phyloP scores from a whole-genome alignment of 257 asterid species.

The Nicotiana tabacum region DNA sequence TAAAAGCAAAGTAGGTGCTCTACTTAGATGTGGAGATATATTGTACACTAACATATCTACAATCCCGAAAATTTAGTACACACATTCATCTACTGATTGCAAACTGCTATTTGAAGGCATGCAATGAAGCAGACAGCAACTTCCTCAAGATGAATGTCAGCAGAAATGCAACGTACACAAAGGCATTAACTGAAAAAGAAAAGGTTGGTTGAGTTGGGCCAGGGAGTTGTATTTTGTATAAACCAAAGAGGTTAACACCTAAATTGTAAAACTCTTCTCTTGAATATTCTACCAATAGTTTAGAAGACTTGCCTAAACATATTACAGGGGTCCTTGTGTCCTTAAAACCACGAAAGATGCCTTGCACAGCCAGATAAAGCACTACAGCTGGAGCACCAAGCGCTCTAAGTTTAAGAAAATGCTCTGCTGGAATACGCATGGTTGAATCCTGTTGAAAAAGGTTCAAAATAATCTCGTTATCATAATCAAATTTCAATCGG shows the following conservation, averaged over 20 bases:
- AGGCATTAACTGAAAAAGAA: not conserved
- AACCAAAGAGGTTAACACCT: not conserved
- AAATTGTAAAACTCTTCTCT: not conserved
- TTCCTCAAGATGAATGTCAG: not conserved
- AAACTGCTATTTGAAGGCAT: not conserved
- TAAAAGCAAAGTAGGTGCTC: not conserved
- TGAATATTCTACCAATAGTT: not conserved
- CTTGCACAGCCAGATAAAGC: constrained; percentile 37
- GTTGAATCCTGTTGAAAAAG: constrained; percentile 28
- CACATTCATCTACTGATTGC: not conserved
- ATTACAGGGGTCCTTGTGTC: constrained; percentile 37
- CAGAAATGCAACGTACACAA: not conserved
- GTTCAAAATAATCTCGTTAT: not conserved
- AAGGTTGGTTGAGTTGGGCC: not conserved
- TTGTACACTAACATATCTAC: not conserved
- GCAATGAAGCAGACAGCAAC: not conserved
- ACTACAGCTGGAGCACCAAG: constrained; percentile 50
- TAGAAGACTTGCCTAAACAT: constrained; percentile 33
- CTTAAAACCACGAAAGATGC: constrained; percentile 42
- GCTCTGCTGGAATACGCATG: constrained; percentile 33
- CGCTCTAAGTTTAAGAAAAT: constrained; percentile 44
- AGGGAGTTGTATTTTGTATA: not conserved
- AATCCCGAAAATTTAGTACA: not conserved
- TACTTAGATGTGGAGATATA: not conserved
- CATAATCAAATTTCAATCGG: not conserved